Base-by-base conservation (phyloP, 768 basidiomycete genomes). In the Termitomyces sp. region DNA sequence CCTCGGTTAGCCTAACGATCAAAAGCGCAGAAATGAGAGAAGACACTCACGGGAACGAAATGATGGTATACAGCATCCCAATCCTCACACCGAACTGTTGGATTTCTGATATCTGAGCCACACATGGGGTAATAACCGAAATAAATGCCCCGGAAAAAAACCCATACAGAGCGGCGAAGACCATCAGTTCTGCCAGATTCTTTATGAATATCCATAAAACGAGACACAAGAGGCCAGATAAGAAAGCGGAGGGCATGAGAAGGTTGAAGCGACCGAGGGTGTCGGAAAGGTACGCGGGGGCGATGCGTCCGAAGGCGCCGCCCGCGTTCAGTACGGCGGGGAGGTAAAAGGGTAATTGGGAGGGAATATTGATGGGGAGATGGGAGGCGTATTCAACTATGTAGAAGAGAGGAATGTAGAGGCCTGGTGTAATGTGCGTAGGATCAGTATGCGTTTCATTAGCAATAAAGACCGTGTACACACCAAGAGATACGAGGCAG, bases 391-490 rank as follows among this genome's bases (percentile, higher is more conserved):
- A 88, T 47, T 80, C 76, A 20, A 81, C 78, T 50, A 90, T 81
- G 70, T 83, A 90, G 64, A 88, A 85, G 66, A 81, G 84, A 7
- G 88, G 88, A 22, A 82, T 84, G 68, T 87, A 89, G 4, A 88
- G 69, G 25, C 86, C 88, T 89, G 60, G 4, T 23, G 27, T 10
- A 12, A 15, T 38, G 16, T 32, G 29, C 13, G 42, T 32, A 42
- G 2, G 39, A 53, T 40, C 48, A 22, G 32, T 54, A 27, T 57
- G 48, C 36, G 23, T 38, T 47, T 39, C 15, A 20, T 18, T 39
- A 41, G 42, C 36, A 23, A n/a, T 41, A 7, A 9, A 11, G 18
- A 48, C 29, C n/a, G n/a, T 29, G 9, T 40, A 61, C 81, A 41
- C 58, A 86, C 86, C 86, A 31, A 88, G 70, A 13, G 83, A 82